phyloP scores from a whole-genome alignment of 2,329 filamentous ascomycete species.

The Triangularia setosa region DNA sequence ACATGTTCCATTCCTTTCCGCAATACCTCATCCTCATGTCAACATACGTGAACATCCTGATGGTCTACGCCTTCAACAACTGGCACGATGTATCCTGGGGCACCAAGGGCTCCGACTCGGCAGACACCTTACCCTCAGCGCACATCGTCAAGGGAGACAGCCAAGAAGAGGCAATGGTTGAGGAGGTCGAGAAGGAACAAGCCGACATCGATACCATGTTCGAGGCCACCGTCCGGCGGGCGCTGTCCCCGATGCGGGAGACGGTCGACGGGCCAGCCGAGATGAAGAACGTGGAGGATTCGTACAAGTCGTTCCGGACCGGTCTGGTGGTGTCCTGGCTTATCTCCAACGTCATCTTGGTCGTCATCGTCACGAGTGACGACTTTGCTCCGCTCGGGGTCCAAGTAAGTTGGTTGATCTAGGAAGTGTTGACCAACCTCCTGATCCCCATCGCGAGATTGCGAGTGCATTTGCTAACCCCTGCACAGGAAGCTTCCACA shows the following conservation, averaged over 20 bases:
- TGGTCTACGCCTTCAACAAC: slow-evolving; percentile 77
- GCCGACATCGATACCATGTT: background rate
- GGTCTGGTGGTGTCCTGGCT: slow-evolving; percentile 87
- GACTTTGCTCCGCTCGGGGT: background rate
- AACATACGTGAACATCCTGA: slow-evolving; percentile 96
- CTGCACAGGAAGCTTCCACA: background rate
- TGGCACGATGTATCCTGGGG: slow-evolving; percentile 80
- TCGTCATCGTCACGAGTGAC: slow-evolving; percentile 2
- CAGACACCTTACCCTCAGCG: slow-evolving; percentile 33
- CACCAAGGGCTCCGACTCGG: slow-evolving; percentile 24
- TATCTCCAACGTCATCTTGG: slow-evolving; percentile 79
- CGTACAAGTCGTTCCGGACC: slow-evolving; percentile 73
- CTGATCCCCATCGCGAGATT: background rate
- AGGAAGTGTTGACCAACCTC: background rate
- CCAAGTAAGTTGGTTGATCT: background rate
- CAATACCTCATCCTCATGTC: slow-evolving; percentile 87
- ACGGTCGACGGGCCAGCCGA: background rate
- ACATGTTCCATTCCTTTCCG: slow-evolving; percentile 98
- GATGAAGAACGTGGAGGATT: slow-evolving; percentile 60
- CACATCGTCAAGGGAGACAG: background rate
- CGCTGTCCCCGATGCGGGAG: slow-evolving; percentile 61
- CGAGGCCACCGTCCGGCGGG: slow-evolving; percentile 73
- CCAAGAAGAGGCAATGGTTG: background rate
- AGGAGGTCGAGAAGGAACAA: background rate
- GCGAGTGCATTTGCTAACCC: background rate